Conservation (phyloP, 805 yeast genomes). For the Komagataella kurtzmanii region DNA sequence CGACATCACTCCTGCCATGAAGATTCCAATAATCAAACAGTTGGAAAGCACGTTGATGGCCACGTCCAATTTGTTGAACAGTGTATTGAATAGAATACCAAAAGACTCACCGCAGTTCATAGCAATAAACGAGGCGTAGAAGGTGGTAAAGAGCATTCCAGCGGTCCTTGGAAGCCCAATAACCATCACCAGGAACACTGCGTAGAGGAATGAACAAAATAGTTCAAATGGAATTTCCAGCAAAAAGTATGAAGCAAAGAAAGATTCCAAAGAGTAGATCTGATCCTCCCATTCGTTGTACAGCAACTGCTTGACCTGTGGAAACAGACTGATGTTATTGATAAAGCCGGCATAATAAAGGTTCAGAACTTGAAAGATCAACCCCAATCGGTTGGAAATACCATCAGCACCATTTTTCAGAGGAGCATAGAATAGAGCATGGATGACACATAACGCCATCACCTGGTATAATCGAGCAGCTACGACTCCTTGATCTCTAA, state of each 20-base stretch:
- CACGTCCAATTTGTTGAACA: conserved; percentile 53
- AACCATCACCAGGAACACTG: conserved; percentile 43
- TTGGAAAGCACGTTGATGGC: conserved; percentile 55
- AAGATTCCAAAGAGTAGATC: conserved; percentile 48
- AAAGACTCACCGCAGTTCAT: conserved; percentile 61
- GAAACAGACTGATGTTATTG: conserved; percentile 54
- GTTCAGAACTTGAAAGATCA: conserved; percentile 43
- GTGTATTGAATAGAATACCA: conserved; percentile 56
- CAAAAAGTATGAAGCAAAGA: conserved; percentile 36
- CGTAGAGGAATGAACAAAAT: conserved; percentile 36
- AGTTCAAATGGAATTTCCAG: conserved; percentile 49
- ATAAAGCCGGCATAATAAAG: conserved; percentile 60
- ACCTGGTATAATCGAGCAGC: conserved; percentile 46
- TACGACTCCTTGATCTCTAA: conserved; percentile 34
- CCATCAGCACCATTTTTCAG: conserved; percentile 27
- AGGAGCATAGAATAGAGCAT: conserved; percentile 50
- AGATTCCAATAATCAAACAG: conserved; percentile 45
- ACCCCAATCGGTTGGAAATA: conserved; percentile 48
- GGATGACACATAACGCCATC: conserved; percentile 40
- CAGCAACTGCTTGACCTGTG: conserved; percentile 50
- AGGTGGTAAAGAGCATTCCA: conserved; percentile 45
- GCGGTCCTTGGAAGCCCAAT: conserved; percentile 56
- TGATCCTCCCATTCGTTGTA: conserved; percentile 58
- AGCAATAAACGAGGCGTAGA: conserved; percentile 33
- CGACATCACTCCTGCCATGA: conserved; percentile 72